Evolutionary conservation across 1,284 basidiomycete species (phyloP), one percentile per base, ranked within the genome.

Genomic region (Inonotus hispidus): DNA sequence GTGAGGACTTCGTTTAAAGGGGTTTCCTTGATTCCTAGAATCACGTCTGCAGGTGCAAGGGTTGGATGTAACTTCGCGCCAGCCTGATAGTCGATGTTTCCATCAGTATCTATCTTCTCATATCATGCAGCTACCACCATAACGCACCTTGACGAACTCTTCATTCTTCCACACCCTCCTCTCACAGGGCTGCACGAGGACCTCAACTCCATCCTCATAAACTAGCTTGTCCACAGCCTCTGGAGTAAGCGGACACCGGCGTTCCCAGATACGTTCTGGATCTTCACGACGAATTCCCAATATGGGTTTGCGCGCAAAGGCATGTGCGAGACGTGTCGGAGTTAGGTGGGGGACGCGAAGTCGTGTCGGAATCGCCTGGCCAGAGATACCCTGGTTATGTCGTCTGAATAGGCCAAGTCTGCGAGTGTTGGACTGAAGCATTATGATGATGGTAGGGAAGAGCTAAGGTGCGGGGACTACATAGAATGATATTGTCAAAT

Each of bases 21-120:
- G 0, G 90, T 85, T 72, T 96, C 93, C 70, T 96, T 96, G 72
- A 96, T 93, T 1, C 93, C 93, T 3, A 95, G 70, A 23, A 93
- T 73, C 52, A 96, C 82, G 67, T 93, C 85, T 1, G 90, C 85
- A 16, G 82, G 76, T 5, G 77, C 73, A n/a, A 93, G 79, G 14
- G 76, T 77, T 1, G 78, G 71, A 58, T 83, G 82, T 45, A 92
- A 70, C 13, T 72, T 77, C 16, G 93, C 93, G 8, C 93, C 93
- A 29, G 85, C 92, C 92, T 95, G 63, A 43, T 55, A 54, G 68
- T n/a, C 16, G 3, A 3, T 32, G 3, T 8, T 8, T 32, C 4
- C 32, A 19, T 43, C 41, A 43, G 19, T 43, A 43, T 19, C n/a
- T 14, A 43, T 29, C 37, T 27, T 53, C n/a, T 39, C 21, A 38